These are phyloP conservation scores for Neurospora sp. DNA, from an alignment of 495 filamentous ascomycete species.

Conservation along the genomic window DNA sequence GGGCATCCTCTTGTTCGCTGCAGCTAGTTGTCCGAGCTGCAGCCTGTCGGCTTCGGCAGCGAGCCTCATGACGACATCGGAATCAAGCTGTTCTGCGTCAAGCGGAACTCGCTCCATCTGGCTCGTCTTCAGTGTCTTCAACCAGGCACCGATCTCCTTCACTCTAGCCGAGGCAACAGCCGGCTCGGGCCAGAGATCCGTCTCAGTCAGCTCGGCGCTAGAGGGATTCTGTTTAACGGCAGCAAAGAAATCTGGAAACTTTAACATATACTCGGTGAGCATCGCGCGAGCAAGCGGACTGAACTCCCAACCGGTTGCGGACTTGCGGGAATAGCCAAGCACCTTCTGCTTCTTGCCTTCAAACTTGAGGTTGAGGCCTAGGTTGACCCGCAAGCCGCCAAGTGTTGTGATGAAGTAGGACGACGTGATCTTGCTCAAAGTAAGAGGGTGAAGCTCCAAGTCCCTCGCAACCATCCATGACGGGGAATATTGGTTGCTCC, in stretches of 20 bases:
- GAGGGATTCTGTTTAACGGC: slow-evolving; percentile 60
- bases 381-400: slow-evolving; percentile 65
- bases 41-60: slow-evolving; percentile 62
- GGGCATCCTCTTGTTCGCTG: slow-evolving; percentile 46
- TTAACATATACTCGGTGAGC: slow-evolving; percentile 78
- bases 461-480: slow-evolving; percentile 78
- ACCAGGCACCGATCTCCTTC: slow-evolving; percentile 84
- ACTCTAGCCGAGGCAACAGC: slow-evolving; percentile 52
- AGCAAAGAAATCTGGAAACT: slow-evolving; percentile 90
- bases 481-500: slow-evolving; percentile 63
- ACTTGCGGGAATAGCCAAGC: slow-evolving; percentile 83
- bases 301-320: slow-evolving; percentile 85
- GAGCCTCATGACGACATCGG: slow-evolving; percentile 72
- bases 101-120: slow-evolving; percentile 87
- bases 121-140: slow-evolving; percentile 81
- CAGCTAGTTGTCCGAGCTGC: slow-evolving; percentile 33
- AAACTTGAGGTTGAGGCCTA: slow-evolving; percentile 95
- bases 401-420: slow-evolving; percentile 76
- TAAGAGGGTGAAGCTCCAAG: slow-evolving; percentile 71
- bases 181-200: slow-evolving; percentile 75
- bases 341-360: slow-evolving; percentile 93
- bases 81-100: slow-evolving; percentile 92
- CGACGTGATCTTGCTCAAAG: slow-evolving; percentile 91
- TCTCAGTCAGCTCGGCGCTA: slow-evolving; percentile 45
- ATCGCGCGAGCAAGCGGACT: slow-evolving; percentile 73